Base-by-base conservation (phyloP, 495 filamentous ascomycete genomes). In the Hamigera avellanea region DNA sequence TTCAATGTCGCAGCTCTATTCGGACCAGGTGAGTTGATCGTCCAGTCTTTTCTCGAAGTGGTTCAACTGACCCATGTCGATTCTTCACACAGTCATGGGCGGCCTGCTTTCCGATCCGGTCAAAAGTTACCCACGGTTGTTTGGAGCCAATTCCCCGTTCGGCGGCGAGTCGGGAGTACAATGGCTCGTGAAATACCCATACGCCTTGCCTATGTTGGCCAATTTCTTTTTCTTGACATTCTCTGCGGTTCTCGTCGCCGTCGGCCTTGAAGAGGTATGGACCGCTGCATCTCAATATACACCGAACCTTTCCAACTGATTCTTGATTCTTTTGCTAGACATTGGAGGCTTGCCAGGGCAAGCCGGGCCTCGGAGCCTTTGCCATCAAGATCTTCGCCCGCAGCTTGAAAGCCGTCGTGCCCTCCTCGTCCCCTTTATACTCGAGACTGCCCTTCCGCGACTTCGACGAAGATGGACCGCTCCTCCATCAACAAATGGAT, bases 1-100 rank as follows among this genome's bases (percentile, higher is more conserved):
- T 88, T 86, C 48, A 88, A 88, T 48, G 69, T 86, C 41, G 84
- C 83, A 2, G 70, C 80, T 21, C 76, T 87, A 38, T 73, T 86
- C 44, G 83, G 82, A n/a, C 79, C 78, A 37, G 62, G 68, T 70
- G 33, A 54, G 65, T 6, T n/a, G 13, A 23, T 26, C 14, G 8
- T 28, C 19, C 14, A 14, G 13, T 42, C 13, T 8, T 18, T 13
- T 38, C 16, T 39, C 21, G 33, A 12, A n/a, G 13, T 10, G 19
- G 1, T 7, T 14, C 28, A 23, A 33, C 45, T 56, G 8, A n/a
- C 18, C n/a, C 75, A 75, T 0, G 68, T 77, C 31, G 69, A 80
- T 32, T 46, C 68, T 30, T 66, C 62, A 8, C 13, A 13, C 38
- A 46, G 66, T 83, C 8, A 63, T 85, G 35, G 83, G 83, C 34